Evolutionary conservation across 129 eudicot genomes (phyloP).

Genomic region (Scalesia atractyloides): DNA sequence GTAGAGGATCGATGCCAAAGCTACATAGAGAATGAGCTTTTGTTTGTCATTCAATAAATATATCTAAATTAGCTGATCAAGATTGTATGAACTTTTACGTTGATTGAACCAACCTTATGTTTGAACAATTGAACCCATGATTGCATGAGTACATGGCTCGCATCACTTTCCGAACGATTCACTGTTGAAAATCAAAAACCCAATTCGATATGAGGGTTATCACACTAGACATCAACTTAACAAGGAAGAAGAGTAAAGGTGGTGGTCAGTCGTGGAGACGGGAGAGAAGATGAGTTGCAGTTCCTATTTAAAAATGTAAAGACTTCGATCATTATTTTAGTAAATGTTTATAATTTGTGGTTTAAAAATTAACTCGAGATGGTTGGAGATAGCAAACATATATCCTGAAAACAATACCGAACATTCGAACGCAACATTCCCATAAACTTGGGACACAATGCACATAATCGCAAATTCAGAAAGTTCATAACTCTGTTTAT

Average conservation of each 20-base stretch:
- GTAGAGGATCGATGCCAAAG: background rate
- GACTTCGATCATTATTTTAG: too few relatives aligned
- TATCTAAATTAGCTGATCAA: background rate
- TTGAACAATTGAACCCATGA: background rate
- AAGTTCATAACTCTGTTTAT: slow-evolving; percentile 23
- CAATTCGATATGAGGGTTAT: too few relatives aligned
- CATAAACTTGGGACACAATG: slow-evolving; percentile 12
- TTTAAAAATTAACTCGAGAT: too few relatives aligned
- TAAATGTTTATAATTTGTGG: too few relatives aligned
- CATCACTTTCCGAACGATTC: too few relatives aligned
- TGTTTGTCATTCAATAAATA: background rate
- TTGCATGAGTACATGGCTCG: background rate
- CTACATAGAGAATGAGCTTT: slow-evolving; percentile 8
- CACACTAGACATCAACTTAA: too few relatives aligned
- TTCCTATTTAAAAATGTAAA: too few relatives aligned
- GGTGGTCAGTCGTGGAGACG: too few relatives aligned
- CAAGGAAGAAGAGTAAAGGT: too few relatives aligned
- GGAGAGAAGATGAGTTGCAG: too few relatives aligned
- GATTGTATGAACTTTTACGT: background rate
- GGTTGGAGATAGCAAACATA: background rate
- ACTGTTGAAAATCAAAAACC: too few relatives aligned
- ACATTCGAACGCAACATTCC: slow-evolving; percentile 20
- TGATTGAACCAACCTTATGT: background rate
- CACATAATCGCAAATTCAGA: slow-evolving; percentile 17
- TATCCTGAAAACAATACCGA: slow-evolving; percentile 16